Base-by-base conservation (phyloP, 2,329 filamentous ascomycete species). In the Microdochium trichocladiopsis region DNA sequence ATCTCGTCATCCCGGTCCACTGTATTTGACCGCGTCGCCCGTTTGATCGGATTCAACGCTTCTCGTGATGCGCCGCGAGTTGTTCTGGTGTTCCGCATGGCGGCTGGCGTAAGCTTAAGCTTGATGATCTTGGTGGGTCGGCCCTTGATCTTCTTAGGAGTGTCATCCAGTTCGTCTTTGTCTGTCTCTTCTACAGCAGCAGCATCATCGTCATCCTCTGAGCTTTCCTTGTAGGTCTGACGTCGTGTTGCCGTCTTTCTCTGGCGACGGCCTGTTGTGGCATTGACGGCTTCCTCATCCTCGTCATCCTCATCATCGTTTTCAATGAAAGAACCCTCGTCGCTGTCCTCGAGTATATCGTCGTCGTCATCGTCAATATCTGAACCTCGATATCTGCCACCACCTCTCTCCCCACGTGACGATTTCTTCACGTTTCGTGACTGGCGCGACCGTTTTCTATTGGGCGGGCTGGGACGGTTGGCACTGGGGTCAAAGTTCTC, bases 361-460 rank as follows among this genome's bases (percentile, higher is more conserved):
- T 82, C 78, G 51, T 82, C 78, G 51, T 82, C 80, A 24, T 82
- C 80, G 4, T 82, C 79, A 50, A 86, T 82, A 57, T 86, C 83
- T 2, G 82, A 85, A 10, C 80, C 83, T 50, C 69, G 63, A 57
- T 86, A 86, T 55, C 66, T 72, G 50, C 63, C 65, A 37, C 28
- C 58, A 16, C 41, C 14, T 23, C 41, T 21, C 63, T 52, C 53
- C 55, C 50, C 50, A 51, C 55, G 47, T 60, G 61, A 53, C 59
- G 49, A 51, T 59, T 57, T 51, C 43, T 63, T 68, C 37, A 56
- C 50, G 36, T 65, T 61, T 51, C 67, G 69, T 4, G 71, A 66
- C 25, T 71, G 64, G 23, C 72, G 71, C 4, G 69, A 60, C 51
- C 73, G 75, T 57, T 73, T 77, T 51, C 58, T 60, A 16, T 60